Conservation (phyloP, 1,139 yeast genomes). For the Pichia sp. region DNA sequence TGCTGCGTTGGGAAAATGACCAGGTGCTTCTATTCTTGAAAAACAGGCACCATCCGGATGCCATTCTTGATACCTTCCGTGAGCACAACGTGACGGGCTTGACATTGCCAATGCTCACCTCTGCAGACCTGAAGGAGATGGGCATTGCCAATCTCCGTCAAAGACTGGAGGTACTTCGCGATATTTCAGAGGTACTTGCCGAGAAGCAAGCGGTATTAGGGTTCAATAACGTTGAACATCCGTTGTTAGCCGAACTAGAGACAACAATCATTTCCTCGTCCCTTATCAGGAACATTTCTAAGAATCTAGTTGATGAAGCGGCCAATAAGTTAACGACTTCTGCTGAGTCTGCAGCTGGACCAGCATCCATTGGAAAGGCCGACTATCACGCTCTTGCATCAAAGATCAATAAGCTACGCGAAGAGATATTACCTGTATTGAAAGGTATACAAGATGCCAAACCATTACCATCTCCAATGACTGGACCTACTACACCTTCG, state of each 20-base stretch:
- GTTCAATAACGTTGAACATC: conserved; percentile 11
- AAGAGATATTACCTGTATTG: conserved; percentile 47
- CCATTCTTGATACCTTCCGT: conserved; percentile 31
- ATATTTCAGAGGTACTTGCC: conserved; percentile 39
- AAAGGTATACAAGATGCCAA: conserved; percentile 46
- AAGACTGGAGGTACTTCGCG: conserved; percentile 42
- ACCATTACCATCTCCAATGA: conserved; percentile 36
- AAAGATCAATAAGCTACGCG: conserved; percentile 42
- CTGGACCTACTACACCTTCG: conserved; percentile 1
- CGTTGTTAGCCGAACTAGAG: conserved; percentile 20
- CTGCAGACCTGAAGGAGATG: conserved; percentile 55
- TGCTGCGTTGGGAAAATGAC: conserved; percentile 22
- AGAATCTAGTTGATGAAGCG: conserved; percentile 9
- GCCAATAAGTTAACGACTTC: conserved; percentile 10
- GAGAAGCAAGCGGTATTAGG: conserved; percentile 24
- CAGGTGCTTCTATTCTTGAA: conserved; percentile 25
- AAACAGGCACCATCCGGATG: conserved; percentile 17
- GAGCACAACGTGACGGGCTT: conserved; percentile 57
- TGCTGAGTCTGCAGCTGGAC: neutral
- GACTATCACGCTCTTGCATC: conserved; percentile 39
- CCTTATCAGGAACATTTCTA: conserved; percentile 19
- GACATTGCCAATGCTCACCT: conserved; percentile 48
- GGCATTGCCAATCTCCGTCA: conserved; percentile 38
- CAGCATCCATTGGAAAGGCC: conserved; percentile 5
- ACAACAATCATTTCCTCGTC: conserved; percentile 20